These are phyloP conservation scores for Microbotryomycetes sp. DNA, from an alignment of 1,284 basidiomycete genomes.

Conservation along the genomic window DNA sequence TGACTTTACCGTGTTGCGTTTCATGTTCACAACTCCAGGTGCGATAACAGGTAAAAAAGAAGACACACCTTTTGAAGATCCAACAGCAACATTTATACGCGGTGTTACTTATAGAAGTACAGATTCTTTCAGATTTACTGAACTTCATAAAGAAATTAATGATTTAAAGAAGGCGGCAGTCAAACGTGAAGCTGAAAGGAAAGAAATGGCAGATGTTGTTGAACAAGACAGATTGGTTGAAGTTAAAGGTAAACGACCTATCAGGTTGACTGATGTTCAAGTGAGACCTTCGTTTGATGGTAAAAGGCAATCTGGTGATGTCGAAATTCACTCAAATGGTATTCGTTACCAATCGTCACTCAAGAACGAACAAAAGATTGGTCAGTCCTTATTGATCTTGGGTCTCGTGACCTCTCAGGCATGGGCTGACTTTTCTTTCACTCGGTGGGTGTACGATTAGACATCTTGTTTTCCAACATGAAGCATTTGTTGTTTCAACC, in stretches of 20 bases:
- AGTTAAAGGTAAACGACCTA: slow-evolving; percentile 69
- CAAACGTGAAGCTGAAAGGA: slow-evolving; percentile 95
- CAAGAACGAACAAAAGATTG: slow-evolving; percentile 76
- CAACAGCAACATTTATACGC: slow-evolving; percentile 92
- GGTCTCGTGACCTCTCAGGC: neutral
- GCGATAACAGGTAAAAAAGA: slow-evolving; percentile 98
- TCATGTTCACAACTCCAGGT: slow-evolving; percentile 98
- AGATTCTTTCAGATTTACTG: slow-evolving; percentile 82
- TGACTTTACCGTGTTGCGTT: slow-evolving; percentile 86
- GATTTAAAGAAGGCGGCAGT: slow-evolving; percentile 94
- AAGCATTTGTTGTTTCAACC: slow-evolving; percentile 99
- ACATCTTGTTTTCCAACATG: slow-evolving; percentile 93
- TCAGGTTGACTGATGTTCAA: slow-evolving; percentile 83
- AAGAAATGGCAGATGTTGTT: slow-evolving; percentile 95
- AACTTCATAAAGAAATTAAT: slow-evolving; percentile 83
- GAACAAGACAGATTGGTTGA: slow-evolving; percentile 87
- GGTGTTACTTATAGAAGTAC: slow-evolving; percentile 89
- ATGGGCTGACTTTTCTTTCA: neutral
- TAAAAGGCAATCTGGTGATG: slow-evolving; percentile 78
- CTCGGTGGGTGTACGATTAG: slow-evolving; percentile 46
- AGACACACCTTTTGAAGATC: slow-evolving; percentile 98
- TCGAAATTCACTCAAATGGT: slow-evolving; percentile 97
- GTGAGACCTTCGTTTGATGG: slow-evolving; percentile 88
- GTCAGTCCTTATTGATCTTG: slow-evolving; percentile 47
- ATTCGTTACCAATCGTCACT: slow-evolving; percentile 78